Evolutionary conservation across 495 filamentous ascomycete genomes (phyloP), one percentile per base, ranked within the genome.

Genomic region (Friedmanniomyces endolithicus): DNA sequence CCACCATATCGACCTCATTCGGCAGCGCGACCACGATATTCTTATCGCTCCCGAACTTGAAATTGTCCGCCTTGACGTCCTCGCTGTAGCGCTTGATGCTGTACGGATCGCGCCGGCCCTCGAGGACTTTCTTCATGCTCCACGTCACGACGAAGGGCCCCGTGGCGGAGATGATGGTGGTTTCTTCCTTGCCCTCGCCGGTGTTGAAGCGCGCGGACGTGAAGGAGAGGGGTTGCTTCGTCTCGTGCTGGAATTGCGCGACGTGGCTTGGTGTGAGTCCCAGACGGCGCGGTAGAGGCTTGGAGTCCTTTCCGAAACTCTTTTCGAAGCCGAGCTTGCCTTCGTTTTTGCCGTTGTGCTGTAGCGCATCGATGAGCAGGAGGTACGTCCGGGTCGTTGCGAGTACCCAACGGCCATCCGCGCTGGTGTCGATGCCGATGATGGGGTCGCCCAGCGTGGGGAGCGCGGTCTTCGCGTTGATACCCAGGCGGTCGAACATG

Each of bases 311-410:
- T 2, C 82, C 84, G 59, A 98, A 98, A 0, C 89, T 76, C 61
- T 85, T 88, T 71, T 98, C 89, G 64, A 98, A 98, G 16, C 92
- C 92, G 44, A 98, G 85, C 70, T 97, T 96, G 64, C 94, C 94
- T 61, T 89, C 87, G 59, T 97, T 94, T 74, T 94, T 97, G 62
- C 92, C 94, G 0, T 84, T 79, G 63, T 94, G 87, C 63, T 98
- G 94, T 35, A 90, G 66, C 0, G 88, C 78, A 64, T 98, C 92
- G 57, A 97, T 85, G 61, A 98, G 84, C 6, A 98, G 80, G 8
- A 98, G 78, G 64, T 97, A 98, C 1, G 90, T 98, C 22, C 85
- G 83, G 65, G 92, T 96, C 0, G 92, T 98, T 20, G 84, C 94
- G 16, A 98, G 80, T 14, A 98, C 75, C 90, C 90, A 98, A 59